phyloP scores from a whole-genome alignment of 805 yeast species.

The Jamesozyma hellenica region DNA sequence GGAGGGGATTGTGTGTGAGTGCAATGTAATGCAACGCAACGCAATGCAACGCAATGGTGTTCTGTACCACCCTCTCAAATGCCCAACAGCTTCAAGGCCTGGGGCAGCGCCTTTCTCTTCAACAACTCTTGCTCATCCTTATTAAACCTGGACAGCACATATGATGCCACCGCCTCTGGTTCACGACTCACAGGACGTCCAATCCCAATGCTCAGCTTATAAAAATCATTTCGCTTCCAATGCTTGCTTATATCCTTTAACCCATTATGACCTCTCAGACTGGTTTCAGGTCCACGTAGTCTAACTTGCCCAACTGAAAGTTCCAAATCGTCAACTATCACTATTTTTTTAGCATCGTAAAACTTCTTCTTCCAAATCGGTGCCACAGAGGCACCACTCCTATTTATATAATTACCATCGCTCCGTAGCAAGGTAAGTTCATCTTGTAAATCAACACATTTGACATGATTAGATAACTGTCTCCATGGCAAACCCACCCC shows the following conservation, averaged over 20 bases:
- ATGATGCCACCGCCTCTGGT: slow-evolving; percentile 40
- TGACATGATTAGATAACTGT: slow-evolving; percentile 4
- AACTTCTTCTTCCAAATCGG: slow-evolving; percentile 38
- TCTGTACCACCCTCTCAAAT: too few relatives aligned
- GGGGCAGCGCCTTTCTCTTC: background rate
- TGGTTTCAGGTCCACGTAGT: slow-evolving; percentile 47
- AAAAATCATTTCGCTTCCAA: slow-evolving; percentile 41
- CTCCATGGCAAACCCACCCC: background rate
- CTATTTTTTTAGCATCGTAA: slow-evolving; percentile 36
- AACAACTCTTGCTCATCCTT: background rate
- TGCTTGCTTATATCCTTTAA: slow-evolving; percentile 44
- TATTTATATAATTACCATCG: slow-evolving; percentile 53
- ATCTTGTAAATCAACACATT: slow-evolving; percentile 8
- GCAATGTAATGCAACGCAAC: too few relatives aligned
- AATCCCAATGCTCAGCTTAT: slow-evolving; percentile 68
- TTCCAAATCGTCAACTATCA: slow-evolving; percentile 74
- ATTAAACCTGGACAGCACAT: slow-evolving; percentile 49
- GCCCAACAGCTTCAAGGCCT: background rate
- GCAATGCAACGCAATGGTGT: too few relatives aligned
- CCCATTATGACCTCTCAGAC: slow-evolving; percentile 81
- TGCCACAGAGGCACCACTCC: slow-evolving; percentile 49
- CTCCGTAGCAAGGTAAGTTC: slow-evolving; percentile 38
- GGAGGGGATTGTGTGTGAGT: too few relatives aligned
- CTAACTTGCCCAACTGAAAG: slow-evolving; percentile 56
- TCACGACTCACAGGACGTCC: slow-evolving; percentile 40